These are phyloP conservation scores for Fomitopsis pulvina DNA, from an alignment of 768 basidiomycete species.

Conservation along the genomic window DNA sequence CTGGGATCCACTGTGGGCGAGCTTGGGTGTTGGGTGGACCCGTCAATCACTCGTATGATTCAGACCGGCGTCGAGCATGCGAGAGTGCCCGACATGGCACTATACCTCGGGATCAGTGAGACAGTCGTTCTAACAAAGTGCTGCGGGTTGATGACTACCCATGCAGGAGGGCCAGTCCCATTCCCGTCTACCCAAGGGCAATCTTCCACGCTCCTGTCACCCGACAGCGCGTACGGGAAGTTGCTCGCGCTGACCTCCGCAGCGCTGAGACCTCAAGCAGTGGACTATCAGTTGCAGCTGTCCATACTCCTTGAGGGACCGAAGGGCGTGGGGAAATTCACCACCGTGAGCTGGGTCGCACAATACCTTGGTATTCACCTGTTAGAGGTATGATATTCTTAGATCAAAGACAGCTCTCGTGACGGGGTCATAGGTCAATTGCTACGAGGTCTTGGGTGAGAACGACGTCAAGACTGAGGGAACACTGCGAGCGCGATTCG, in stretches of 20 bases:
- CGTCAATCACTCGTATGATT: slow-evolving; percentile 62
- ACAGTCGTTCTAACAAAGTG: not conserved
- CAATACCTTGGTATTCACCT: slow-evolving; percentile 68
- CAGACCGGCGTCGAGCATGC: slow-evolving; percentile 75
- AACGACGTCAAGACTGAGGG: slow-evolving; percentile 70
- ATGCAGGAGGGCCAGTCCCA: not conserved
- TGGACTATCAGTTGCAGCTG: slow-evolving; percentile 56
- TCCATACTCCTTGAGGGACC: slow-evolving; percentile 75
- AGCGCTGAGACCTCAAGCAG: slow-evolving; percentile 46
- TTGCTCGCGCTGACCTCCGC: slow-evolving; percentile 56
- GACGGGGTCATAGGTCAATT: slow-evolving; percentile 59
- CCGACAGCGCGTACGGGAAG: slow-evolving; percentile 34
- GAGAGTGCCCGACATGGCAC: slow-evolving; percentile 45
- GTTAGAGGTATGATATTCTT: slow-evolving; percentile 51
- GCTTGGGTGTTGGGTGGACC: slow-evolving; percentile 82
- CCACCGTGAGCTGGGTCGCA: slow-evolving; percentile 48
- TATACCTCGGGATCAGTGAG: slow-evolving; percentile 47
- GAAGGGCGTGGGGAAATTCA: slow-evolving; percentile 78
- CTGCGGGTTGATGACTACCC: not conserved
- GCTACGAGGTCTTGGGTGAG: slow-evolving; percentile 78
- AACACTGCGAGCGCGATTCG: slow-evolving; percentile 63
- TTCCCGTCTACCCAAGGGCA: not conserved
- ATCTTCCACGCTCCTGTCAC: not conserved
- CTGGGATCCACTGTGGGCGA: slow-evolving; percentile 56
- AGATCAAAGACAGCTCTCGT: not conserved